A percentile compares a stretch with the other conserved stretches of the same genome.
Conservation (phyloP, 2,329 filamentous ascomycete species). For the Penicillium sp. region DNA sequence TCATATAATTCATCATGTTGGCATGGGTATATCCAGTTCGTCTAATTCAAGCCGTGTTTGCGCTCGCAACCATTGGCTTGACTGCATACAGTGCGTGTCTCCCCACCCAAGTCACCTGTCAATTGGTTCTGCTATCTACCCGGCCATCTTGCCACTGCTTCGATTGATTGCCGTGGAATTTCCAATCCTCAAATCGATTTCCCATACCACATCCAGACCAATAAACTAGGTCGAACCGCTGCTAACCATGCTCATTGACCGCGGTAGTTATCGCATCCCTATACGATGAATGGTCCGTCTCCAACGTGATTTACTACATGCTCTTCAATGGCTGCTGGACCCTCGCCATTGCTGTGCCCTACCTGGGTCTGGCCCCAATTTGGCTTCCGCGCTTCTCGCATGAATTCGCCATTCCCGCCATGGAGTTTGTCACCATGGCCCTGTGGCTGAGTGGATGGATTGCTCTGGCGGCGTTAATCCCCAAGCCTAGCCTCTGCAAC, state of each 20-base stretch:
- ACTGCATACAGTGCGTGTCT: conserved; percentile 16
- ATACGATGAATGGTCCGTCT: conserved; percentile 20
- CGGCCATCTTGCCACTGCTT: neutral
- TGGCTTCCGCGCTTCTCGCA: conserved; percentile 20
- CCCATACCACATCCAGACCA: too few species aligned
- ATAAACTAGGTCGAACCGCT: too few species aligned
- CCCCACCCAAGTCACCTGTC: neutral
- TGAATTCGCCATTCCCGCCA: conserved; percentile 16
- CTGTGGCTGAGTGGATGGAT: conserved; percentile 22
- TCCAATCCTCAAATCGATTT: too few species aligned
- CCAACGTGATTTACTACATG: conserved; percentile 19
- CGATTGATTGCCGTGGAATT: too few species aligned
- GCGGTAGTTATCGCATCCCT: conserved; percentile 15
- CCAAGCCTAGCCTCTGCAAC: conserved; percentile 12
- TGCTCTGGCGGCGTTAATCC: conserved; percentile 17
- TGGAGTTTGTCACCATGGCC: conserved; percentile 18
- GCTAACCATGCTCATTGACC: conserved; percentile 1
- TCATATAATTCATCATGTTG: conserved; percentile 12
- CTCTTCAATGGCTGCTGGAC: conserved; percentile 26
- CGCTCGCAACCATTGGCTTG: conserved; percentile 18
- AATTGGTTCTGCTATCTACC: neutral
- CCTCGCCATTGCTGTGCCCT: conserved; percentile 17
- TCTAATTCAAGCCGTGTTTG: conserved; percentile 16
- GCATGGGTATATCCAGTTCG: conserved; percentile 20
- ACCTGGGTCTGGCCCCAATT: conserved; percentile 21